Percentiles rank a stretch among this genome's conserved stretches.
These are phyloP conservation scores for Fusarium napiforme DNA, from an alignment of 2,329 filamentous ascomycete genomes.

Conservation along the genomic window DNA sequence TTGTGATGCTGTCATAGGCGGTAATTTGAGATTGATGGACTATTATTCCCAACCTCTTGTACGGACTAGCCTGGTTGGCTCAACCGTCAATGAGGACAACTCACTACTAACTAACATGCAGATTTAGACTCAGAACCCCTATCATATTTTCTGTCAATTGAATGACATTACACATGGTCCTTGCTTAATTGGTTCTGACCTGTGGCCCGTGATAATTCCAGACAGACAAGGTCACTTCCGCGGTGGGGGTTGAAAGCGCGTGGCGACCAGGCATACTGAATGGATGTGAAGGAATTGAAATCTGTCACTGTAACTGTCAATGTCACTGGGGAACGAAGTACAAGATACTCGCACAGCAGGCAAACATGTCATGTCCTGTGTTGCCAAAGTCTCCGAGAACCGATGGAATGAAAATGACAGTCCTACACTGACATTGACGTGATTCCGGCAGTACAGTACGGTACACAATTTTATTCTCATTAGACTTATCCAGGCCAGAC, in stretches of 20 bases:
- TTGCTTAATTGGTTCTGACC: constrained; percentile 37
- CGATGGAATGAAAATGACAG: neutral
- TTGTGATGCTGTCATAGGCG: neutral
- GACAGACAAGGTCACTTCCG: constrained; percentile 13
- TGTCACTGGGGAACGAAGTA: constrained; percentile 22
- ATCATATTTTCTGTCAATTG: constrained; percentile 11
- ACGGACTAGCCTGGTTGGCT: constrained; percentile 4
- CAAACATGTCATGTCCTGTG: constrained; percentile 2
- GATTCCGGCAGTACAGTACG: constrained; percentile 20
- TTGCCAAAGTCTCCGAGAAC: constrained; percentile 18
- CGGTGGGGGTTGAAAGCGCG: constrained; percentile 33
- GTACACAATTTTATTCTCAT: constrained; percentile 28
- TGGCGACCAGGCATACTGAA: constrained; percentile 16
- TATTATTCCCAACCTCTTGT: constrained; percentile 9
- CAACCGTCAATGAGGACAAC: constrained; percentile 13
- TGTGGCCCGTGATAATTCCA: constrained; percentile 5
- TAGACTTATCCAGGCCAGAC: constrained; percentile 4
- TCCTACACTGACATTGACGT: constrained; percentile 6
- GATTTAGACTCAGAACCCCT: constrained; percentile 4
- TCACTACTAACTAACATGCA: constrained; percentile 19
- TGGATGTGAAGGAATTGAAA: neutral
- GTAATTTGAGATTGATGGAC: constrained; percentile 7
- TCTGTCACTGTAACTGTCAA: neutral
- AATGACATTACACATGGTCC: constrained; percentile 34
- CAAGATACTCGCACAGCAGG: constrained; percentile 21